Evolutionary conservation across 306 rosid species (phyloP), one percentile per base, ranked within the genome.

Genomic region (Gastrolobium villosum): DNA sequence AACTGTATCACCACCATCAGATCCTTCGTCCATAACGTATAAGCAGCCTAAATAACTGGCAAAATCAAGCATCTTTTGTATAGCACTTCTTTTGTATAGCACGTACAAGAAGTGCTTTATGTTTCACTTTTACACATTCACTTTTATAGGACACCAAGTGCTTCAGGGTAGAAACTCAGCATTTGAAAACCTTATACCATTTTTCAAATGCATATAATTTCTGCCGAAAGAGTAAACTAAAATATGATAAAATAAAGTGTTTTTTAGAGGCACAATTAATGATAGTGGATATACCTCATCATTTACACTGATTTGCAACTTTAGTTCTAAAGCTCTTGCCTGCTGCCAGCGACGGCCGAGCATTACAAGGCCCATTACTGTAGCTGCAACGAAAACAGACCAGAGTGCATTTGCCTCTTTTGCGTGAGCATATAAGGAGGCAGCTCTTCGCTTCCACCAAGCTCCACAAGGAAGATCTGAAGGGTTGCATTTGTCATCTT

Each of bases 361-460:
- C 82, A 96, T 84, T 43, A 86, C 89, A 26, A 86, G 80, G 53
- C 89, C 89, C 99, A 93, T 89, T 65, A 96, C 92, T 43, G 99
- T 90, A 75, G 99, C 98, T 44, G 97, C 98, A 68, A 96, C 39
- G 70, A 96, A 87, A 73, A 96, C 79, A 32, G 99, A 96, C 99
- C 99, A 96, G 65, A 84, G 84, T 63, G 97, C 77, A 80, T 89
- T 93, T 62, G 99, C 87, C 34, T 96, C 96, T 85, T 91, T 96
- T 6, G 98, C 99, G 60, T 91, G 94, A 81, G 94, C 81, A 86
- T 93, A 96, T 49, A 93, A 73, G 67, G 97, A 88, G 65, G 91
- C 86, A 84, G 98, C 98, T 80, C 93, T 87, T 79, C 96, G 84
- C 84, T 87, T 96, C 99, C 99, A 96, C 99, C 99, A 96, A 68